These are phyloP conservation scores for Rhynchosporium agropyri DNA, from an alignment of 2,329 filamentous ascomycete genomes.

Conservation along the genomic window DNA sequence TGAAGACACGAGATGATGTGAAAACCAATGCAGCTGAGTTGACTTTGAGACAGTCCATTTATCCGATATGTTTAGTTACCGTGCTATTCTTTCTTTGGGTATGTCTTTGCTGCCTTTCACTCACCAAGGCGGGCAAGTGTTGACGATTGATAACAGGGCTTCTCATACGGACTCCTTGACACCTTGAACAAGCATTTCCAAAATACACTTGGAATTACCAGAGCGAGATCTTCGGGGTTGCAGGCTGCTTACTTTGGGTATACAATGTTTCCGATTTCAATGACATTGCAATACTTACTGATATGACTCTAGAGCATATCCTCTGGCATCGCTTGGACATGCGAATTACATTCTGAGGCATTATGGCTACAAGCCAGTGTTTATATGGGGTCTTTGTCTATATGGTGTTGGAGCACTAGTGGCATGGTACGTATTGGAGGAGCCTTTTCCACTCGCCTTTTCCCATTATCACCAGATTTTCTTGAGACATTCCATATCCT, in stretches of 20 bases:
- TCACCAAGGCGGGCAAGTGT: neutral
- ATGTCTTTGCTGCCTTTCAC: conserved; percentile 48
- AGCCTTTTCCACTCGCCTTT: too few species aligned
- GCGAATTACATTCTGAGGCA: conserved; percentile 68
- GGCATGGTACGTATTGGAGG: conserved; percentile 55
- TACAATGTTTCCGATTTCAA: conserved; percentile 27
- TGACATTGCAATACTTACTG: conserved; percentile 44
- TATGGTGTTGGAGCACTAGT: conserved; percentile 76
- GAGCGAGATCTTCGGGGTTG: conserved; percentile 63
- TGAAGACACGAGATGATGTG: conserved; percentile 45
- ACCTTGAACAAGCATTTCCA: conserved; percentile 76
- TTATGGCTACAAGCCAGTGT: conserved; percentile 66
- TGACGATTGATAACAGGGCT: conserved; percentile 61
- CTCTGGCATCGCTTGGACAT: conserved; percentile 66
- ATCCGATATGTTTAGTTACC: conserved; percentile 67
- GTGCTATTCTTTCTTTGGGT: conserved; percentile 67
- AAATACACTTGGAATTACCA: conserved; percentile 55
- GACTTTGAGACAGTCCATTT: conserved; percentile 67
- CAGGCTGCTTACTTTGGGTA: conserved; percentile 72
- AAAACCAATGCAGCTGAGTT: conserved; percentile 61
- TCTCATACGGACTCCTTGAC: conserved; percentile 84
- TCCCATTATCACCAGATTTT: too few species aligned
- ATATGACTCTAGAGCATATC: conserved; percentile 72
- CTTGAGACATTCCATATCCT: too few species aligned
- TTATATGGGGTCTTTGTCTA: conserved; percentile 70